These are phyloP conservation scores for Inonotus hispidus DNA, from an alignment of 1,284 basidiomycete species.

Conservation along the genomic window DNA sequence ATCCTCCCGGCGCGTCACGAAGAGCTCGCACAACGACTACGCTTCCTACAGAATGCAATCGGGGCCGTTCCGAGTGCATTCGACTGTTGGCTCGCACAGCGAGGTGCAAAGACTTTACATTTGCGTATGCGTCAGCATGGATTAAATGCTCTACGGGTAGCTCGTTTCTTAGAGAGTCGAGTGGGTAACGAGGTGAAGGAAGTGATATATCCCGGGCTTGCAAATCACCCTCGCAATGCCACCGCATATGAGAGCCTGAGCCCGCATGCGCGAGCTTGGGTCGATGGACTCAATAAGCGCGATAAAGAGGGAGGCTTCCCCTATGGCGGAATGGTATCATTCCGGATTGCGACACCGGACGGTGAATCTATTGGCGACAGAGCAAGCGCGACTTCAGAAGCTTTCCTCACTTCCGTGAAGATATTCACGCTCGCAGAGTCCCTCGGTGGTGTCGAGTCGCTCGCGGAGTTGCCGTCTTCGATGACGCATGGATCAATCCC, in stretches of 20 bases:
- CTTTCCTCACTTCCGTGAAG: conserved; percentile 63
- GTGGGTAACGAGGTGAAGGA: conserved; percentile 52
- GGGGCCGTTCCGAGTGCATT: conserved; percentile 86
- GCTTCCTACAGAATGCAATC: conserved; percentile 91
- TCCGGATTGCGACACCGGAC: conserved; percentile 49
- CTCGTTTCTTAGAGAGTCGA: conserved; percentile 54
- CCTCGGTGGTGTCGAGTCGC: conserved; percentile 87
- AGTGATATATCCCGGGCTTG: conserved; percentile 86
- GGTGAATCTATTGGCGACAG: background rate
- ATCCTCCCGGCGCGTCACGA: conserved; percentile 60
- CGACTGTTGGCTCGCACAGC: conserved; percentile 89
- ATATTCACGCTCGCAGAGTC: conserved; percentile 88
- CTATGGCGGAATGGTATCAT: conserved; percentile 81
- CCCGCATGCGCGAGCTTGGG: conserved; percentile 64
- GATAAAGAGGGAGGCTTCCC: conserved; percentile 54
- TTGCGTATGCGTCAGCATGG: conserved; percentile 88
- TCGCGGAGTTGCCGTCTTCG: conserved; percentile 77
- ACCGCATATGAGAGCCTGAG: conserved; percentile 62
- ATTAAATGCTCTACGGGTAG: conserved; percentile 74
- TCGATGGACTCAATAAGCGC: conserved; percentile 39
- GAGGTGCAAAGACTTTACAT: conserved; percentile 88
- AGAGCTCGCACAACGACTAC: conserved; percentile 47
- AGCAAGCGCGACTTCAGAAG: conserved; percentile 43
- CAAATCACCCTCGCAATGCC: conserved; percentile 51
- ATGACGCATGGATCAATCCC: conserved; percentile 88